A percentile compares a stretch with the other conserved stretches of the same genome.
These are phyloP conservation scores for Penicillium ochrochloron DNA, from an alignment of 495 filamentous ascomycete species.

Conservation along the genomic window DNA sequence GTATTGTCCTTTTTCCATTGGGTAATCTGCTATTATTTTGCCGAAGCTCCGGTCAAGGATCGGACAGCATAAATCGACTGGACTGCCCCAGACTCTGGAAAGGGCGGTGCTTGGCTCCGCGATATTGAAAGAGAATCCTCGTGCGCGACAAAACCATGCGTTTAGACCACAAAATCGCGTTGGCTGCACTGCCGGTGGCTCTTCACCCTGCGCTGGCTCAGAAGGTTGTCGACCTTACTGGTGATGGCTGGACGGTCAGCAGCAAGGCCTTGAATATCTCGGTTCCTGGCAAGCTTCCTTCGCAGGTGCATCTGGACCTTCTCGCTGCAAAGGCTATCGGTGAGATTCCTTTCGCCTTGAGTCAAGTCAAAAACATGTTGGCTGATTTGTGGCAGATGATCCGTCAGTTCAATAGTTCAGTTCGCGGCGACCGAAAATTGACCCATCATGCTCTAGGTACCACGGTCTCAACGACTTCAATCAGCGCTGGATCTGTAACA, in stretches of 20 bases:
- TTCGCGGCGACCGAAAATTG: not conserved
- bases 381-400: conserved; percentile 41
- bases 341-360: conserved; percentile 15
- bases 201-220: conserved; percentile 30
- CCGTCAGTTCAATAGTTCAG: conserved; percentile 43
- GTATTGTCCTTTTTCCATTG: conserved; percentile 11
- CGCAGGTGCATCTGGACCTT: conserved; percentile 66
- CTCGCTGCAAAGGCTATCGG: conserved; percentile 56
- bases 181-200: conserved; percentile 23
- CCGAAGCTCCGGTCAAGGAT: not conserved
- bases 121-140: not conserved
- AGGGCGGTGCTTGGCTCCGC: not conserved
- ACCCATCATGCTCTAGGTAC: conserved; percentile 36
- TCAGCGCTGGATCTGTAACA: conserved; percentile 62
- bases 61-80: conserved; percentile 10
- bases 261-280: conserved; percentile 56
- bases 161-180: conserved; percentile 21
- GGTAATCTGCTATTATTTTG: conserved; percentile 2
- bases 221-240: conserved; percentile 56
- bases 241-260: conserved; percentile 59
- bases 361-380: not conserved
- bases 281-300: conserved; percentile 64
- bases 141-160: conserved; percentile 16
- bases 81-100: conserved; percentile 5
- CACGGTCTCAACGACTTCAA: conserved; percentile 65